Base-by-base conservation (phyloP, 2,329 filamentous ascomycete genomes). In the Mariannaea sp. region DNA sequence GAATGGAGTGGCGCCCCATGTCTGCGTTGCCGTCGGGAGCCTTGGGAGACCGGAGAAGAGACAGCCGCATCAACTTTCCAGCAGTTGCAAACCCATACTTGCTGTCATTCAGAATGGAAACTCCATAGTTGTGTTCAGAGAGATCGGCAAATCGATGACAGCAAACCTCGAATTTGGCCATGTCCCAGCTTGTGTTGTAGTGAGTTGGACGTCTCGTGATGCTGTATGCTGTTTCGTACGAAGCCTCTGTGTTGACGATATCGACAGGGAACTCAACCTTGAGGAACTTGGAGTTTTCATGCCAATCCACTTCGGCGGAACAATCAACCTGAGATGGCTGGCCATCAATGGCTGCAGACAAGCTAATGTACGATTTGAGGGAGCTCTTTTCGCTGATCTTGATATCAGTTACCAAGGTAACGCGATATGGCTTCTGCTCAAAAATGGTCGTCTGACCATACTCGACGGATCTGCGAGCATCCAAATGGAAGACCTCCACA, bases 181-280 rank as follows among this genome's bases (percentile, higher is more conserved):
- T 96, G 68, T 96, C 92, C 92, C 92, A 96, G 62, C 84, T 82
- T 3, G 94, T 99, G 76, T 99, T 99, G 81, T 97, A 97, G 75
- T 99, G 94, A 0, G 94, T 99, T 2, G 94, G 93, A 24, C 94
- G 84, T 62, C 85, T 85, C 58, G 94, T 87, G 62, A 97, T 85
- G 63, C 93, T 93, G 68, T 90, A 97, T 66, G 96, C 92, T 7
- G 91, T 96, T 73, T 99, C 94, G 71, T 99, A 99, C 10, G 86
- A 90, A 26, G 94, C 94, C 73, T 97, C 92, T 0, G 88, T 96
- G 73, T 93, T 97, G 62, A 86, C 84, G 58, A 97, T 81, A 66
- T 95, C 88, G 58, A 97, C 92, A 0, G 94, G 93, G 75, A 99
- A 99, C 71, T 99, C 94, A 44, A 97, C 93, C 79, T 99, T 99